Evolutionary conservation across 768 basidiomycete genomes (phyloP), one percentile per base, ranked within the genome.

Genomic region (Fomitopsis serialis): DNA sequence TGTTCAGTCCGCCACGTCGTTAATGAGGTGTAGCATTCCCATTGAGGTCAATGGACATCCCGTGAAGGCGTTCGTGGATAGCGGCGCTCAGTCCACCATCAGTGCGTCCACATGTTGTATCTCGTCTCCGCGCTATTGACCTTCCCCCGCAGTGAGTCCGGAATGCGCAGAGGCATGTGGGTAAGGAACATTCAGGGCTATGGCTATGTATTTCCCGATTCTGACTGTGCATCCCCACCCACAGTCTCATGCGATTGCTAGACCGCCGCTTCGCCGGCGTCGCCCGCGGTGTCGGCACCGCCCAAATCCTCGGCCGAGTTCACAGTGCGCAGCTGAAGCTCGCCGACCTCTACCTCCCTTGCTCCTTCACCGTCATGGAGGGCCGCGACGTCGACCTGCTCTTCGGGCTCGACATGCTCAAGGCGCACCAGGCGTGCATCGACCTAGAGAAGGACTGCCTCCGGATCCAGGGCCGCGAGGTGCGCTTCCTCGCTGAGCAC

Each of bases 381-480:
- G 94, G 94, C 35, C 82, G 85, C 29, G 85, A 89, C 53, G 93
- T 98, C 44, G 96, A 98, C 64, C 82, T 99, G n/a, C 75, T 99
- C 2, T 86, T 99, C 40, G 97, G 97, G 7, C 79, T 99, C n/a
- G 97, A 99, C 77, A 98, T 98, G 97, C 82, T 98, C 56, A 98
- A 93, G 70, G 90, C 94, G 0, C 91, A 98, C 67, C 94, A 97
- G 65, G 96, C 94, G 5, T 90, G 85, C 64, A 98, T 99, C 67
- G 97, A 99, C 69, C 80, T 99, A 22, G 77, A 85, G 61, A 92
- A 92, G 68, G 82, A 85, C 58, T 89, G 89, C 12, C 82, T 99
- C 21, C 81, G 92, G n/a, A 98, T 99, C 47, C 90, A 93, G 73
- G 87, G 82, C 17, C 80, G 91, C 13, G 92, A 97, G 69, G 86